Evolutionary conservation across 139 green algal species (phyloP).

Genomic region (Haematococcus lacustris): DNA sequence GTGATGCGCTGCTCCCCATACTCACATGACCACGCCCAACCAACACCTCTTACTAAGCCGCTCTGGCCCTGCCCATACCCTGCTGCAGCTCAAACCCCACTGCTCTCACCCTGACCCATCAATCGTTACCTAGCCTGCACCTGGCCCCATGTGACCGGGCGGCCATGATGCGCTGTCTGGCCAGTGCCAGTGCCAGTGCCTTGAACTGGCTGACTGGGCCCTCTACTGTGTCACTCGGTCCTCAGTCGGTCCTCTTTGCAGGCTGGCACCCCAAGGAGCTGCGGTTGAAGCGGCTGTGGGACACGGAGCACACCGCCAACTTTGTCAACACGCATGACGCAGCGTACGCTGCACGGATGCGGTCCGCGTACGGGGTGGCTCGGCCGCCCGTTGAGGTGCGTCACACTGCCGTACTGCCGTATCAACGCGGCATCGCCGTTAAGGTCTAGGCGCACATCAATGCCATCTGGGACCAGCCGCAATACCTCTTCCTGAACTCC

Average conservation of each 20-base stretch:
- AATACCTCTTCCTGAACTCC: too few relatives aligned
- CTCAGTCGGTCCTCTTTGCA: not conserved
- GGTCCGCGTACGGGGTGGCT: not conserved
- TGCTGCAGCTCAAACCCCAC: not conserved
- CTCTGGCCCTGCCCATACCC: not conserved
- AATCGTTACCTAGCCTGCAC: not conserved
- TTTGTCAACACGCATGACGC: not conserved
- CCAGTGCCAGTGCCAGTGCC: not conserved
- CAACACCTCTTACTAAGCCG: too few relatives aligned
- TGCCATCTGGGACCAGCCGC: too few relatives aligned
- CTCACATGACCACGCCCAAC: too few relatives aligned
- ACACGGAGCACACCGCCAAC: conserved; percentile 6
- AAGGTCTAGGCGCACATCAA: too few relatives aligned
- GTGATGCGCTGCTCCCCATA: too few relatives aligned
- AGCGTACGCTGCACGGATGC: not conserved
- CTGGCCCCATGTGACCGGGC: not conserved
- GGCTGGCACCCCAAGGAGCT: conserved; percentile 14
- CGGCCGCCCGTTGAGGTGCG: not conserved
- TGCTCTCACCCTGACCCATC: not conserved
- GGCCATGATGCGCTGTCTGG: not conserved
- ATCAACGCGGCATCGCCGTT: not conserved
- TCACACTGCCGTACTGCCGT: not conserved
- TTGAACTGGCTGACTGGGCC: too few relatives aligned
- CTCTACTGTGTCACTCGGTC: too few relatives aligned
- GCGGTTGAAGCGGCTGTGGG: conserved; percentile 10